Evolutionary conservation across 768 basidiomycete genomes (phyloP).

Genomic region (Suillus ampliporus): DNA sequence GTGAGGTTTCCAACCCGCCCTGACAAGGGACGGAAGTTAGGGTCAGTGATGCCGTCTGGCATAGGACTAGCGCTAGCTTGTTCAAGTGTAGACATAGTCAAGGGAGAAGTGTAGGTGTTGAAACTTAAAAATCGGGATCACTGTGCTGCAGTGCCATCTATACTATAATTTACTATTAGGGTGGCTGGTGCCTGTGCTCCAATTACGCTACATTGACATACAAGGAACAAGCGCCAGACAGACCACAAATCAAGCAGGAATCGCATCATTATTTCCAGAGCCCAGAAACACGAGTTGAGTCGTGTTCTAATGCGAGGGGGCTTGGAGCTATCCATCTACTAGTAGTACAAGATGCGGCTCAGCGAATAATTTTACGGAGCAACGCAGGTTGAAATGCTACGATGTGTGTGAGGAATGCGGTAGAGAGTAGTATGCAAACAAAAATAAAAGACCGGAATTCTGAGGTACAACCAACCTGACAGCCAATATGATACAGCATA

Average conservation of each 20-base stretch:
- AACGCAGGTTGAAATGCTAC: conserved; percentile 43
- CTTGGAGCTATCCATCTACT: conserved; percentile 30
- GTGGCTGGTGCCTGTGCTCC: not conserved
- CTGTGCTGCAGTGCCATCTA: not conserved
- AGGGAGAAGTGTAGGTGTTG: conserved; percentile 3
- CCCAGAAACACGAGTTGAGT: conserved; percentile 42
- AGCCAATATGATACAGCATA: conserved; percentile 6
- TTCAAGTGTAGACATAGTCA: conserved; percentile 35
- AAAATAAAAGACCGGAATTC: conserved; percentile 14
- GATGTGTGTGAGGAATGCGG: conserved; percentile 12
- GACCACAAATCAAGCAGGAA: conserved; percentile 10
- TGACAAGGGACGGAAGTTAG: conserved; percentile 67
- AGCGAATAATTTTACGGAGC: conserved; percentile 24
- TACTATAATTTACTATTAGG: not conserved
- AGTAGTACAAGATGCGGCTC: conserved; percentile 34
- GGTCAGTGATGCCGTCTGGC: conserved; percentile 64
- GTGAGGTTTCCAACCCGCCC: conserved; percentile 85
- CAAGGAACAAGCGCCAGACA: not conserved
- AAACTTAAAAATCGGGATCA: conserved; percentile 7
- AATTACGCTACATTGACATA: not conserved
- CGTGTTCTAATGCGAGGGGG: conserved; percentile 40
- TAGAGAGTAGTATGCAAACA: conserved; percentile 11
- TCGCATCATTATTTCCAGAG: conserved; percentile 42
- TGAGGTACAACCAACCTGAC: conserved; percentile 18
- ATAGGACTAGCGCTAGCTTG: conserved; percentile 59